Percentiles rank a stretch among this genome's conserved stretches.
Evolutionary conservation across 345 rosid genomes (phyloP).

Genomic region (Eutrema japonicum): DNA sequence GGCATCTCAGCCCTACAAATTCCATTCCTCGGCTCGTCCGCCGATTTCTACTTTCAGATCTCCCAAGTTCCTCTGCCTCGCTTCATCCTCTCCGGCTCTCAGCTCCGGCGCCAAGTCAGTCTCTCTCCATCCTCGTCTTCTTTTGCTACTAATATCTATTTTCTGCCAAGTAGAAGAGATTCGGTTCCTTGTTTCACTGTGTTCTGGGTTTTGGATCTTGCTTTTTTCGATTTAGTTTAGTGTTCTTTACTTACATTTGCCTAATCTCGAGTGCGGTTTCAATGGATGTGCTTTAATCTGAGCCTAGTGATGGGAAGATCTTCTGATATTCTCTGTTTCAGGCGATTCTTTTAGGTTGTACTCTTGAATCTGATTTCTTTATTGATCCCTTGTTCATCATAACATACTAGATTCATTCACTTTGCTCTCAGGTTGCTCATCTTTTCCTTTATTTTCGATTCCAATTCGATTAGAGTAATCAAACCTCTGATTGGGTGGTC

Average conservation of each 20-base stretch:
- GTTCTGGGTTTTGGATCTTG: slow-evolving; percentile 45
- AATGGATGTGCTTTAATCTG: slow-evolving; percentile 14
- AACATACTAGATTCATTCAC: slow-evolving; percentile 13
- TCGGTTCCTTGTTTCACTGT: slow-evolving; percentile 25
- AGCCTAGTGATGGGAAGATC: neutral
- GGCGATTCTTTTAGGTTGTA: neutral
- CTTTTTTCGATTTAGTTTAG: slow-evolving; percentile 16
- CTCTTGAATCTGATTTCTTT: slow-evolving; percentile 12
- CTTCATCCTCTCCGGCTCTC: slow-evolving; percentile 69
- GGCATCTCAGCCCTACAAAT: slow-evolving; percentile 55
- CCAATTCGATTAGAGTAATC: slow-evolving; percentile 1
- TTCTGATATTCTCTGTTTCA: slow-evolving; percentile 25
- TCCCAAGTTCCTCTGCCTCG: slow-evolving; percentile 61
- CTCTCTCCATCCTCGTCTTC: slow-evolving; percentile 16
- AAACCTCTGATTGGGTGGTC: neutral
- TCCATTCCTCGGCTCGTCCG: slow-evolving; percentile 64
- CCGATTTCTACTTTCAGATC: slow-evolving; percentile 66
- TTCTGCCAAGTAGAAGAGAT: slow-evolving; percentile 19
- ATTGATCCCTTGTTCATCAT: neutral
- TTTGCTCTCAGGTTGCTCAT: slow-evolving; percentile 22
- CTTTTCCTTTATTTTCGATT: neutral
- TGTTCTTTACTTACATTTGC: slow-evolving; percentile 17
- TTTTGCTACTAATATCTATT: neutral
- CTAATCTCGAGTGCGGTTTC: slow-evolving; percentile 16
- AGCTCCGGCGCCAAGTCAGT: slow-evolving; percentile 65